Evolutionary conservation across 352 stramenopile species (phyloP).

Genomic region (Phytophthora pisi): DNA sequence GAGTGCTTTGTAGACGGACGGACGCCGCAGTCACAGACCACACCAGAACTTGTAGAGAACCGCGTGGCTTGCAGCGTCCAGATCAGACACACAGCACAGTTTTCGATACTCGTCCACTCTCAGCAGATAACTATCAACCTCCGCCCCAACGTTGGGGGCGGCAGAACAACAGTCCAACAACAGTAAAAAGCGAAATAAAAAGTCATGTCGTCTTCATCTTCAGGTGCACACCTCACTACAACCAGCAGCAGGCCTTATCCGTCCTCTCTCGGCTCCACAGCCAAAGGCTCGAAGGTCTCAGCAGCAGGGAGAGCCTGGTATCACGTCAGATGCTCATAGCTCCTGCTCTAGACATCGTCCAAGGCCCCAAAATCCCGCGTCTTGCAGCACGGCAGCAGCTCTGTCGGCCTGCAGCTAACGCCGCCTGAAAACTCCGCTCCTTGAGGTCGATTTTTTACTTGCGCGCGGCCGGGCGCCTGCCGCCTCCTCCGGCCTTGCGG

Average conservation of each 20-base stretch:
- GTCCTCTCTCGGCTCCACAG: too few species aligned
- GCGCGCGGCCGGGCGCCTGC: constrained; percentile 31
- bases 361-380: neutral
- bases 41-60: too few species aligned
- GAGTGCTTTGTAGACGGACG: too few species aligned
- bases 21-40: neutral
- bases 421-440: neutral
- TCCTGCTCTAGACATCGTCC: neutral
- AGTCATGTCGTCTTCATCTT: constrained; percentile 26
- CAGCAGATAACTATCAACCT: constrained; percentile 1
- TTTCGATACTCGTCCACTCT: constrained; percentile 4
- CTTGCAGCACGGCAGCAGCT: neutral
- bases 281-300: too few species aligned
- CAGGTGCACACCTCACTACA: constrained; percentile 2
- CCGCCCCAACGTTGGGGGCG: neutral
- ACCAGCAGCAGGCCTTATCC: neutral
- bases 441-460: constrained; percentile 36
- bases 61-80: too few species aligned
- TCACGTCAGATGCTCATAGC: neutral
- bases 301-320: too few species aligned
- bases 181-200: constrained; percentile 16
- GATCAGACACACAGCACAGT: neutral
- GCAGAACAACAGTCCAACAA: constrained; percentile 2
- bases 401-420: neutral
- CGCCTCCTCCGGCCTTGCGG: constrained; percentile 21